Evolutionary conservation across 495 filamentous ascomycete genomes (phyloP), one percentile per base, ranked within the genome.

Genomic region (Podospora pseudocomata): DNA sequence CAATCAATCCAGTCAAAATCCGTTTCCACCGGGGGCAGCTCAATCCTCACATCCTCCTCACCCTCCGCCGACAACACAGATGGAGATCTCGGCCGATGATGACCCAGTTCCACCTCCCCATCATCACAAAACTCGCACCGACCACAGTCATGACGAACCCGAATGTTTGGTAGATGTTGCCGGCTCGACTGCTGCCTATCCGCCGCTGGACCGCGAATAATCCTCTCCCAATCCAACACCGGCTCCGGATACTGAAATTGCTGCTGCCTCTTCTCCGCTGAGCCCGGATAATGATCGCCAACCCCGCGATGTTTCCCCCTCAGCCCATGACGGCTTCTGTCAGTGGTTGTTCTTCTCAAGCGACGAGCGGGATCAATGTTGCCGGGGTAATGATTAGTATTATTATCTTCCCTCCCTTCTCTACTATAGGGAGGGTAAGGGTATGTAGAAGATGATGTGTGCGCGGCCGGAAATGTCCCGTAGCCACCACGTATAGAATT

Each of bases 1-100:
- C 68, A 70, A 54, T 67, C 54, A 39, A 67, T 65, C 65, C 54
- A 65, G 32, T 70, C 68, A 44, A 67, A 70, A 15, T 56, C 65
- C 2, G 68, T 59, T 56, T 55, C 30, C 60, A 70, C 60, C n/a
- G 62, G 32, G 18, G 54, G 3, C 19, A 34, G 16, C 1, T 60
- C 16, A 6, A 70, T 65, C 54, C 32, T 60, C 7, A 67, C 39
- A 49, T 18, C 39, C 39, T 49, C 39, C 39, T 49, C 39, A 23
- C 20, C 20, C 20, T 23, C 20, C 20, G 20, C 20, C 20, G 20
- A 23, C 20, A 23, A 23, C 20, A 23, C 20, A 23, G 20, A 23
- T 23, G 20, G 20, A 23, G 1, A 23, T 23, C 20, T 1, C 20
- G 20, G 20, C 20, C 20, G 20, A 23, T 23, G 20, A 23, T 23